Base-by-base conservation (phyloP, 352 stramenopile genomes). In the Phytopythium chamaehyphon region DNA sequence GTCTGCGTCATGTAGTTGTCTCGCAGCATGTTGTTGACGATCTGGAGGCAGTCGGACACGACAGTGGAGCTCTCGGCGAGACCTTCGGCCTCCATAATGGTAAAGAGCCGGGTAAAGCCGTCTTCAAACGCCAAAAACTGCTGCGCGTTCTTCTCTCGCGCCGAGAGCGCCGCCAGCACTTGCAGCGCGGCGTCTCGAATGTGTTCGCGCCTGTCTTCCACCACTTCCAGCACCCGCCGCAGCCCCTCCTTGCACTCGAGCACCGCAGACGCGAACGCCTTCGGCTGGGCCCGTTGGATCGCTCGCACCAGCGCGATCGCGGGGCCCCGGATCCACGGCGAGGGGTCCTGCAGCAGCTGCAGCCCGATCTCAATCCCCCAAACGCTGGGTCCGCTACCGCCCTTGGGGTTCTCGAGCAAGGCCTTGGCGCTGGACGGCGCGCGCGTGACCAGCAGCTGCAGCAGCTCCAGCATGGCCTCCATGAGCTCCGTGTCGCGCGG, bases 51-150 rank as follows among this genome's bases (percentile, higher is more conserved):
- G 46, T 92, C 82, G 0, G 74, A 73, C 18, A 86, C 59, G 12
- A 92, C 82, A 16, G 49, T 76, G 31, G 64, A 84, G 6, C 72
- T 63, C 23, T 86, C 65, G 12, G 47, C 47, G n/a, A 85, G 57
- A 8, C 73, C 78, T 56, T 92, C 82, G 2, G 55, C 58, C 24
- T 88, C 75, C 62, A 92, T 84, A 51, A 92, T 92, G 51, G 79
- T 63, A 48, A 92, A 92, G 24, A 92, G 59, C 22, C 76, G 73
- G 9, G 58, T 53, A 60, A 92, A 92, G 1, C 82, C 82, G 39
- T 93, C 82, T 64, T 90, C 82, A 61, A 87, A 93, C 1, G 79
- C 82, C 16, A 93, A 49, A 54, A 93, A 93, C 40, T 90, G 82
- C 62, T 93, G 82, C 8, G 80, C 74, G 39, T 80, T 85, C 45